phyloP scores from a whole-genome alignment of 345 rosid species.

The Syzygium jambos region DNA sequence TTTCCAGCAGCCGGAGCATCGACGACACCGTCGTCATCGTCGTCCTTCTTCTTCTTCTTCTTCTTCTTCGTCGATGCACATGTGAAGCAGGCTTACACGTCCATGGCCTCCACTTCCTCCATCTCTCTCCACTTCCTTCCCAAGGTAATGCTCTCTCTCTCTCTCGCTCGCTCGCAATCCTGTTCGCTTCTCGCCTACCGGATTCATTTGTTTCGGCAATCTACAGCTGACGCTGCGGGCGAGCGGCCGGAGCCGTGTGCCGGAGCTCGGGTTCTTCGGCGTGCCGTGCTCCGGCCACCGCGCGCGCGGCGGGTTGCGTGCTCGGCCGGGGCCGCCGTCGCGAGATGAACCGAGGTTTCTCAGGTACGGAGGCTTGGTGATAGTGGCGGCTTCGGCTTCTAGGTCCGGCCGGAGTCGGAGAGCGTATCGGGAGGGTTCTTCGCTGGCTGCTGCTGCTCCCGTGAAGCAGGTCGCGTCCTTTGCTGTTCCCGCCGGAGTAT shows the following conservation, averaged over 20 bases:
- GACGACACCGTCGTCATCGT: slow-evolving; percentile 1
- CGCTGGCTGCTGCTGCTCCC: slow-evolving; percentile 19
- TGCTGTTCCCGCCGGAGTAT: slow-evolving; percentile 49
- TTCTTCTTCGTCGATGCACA: slow-evolving; percentile 12
- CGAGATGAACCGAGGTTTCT: slow-evolving; percentile 12
- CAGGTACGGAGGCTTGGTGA: slow-evolving; percentile 29
- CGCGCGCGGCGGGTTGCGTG: not conserved
- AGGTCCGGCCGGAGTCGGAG: slow-evolving; percentile 34
- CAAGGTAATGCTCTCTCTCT: slow-evolving; percentile 18
- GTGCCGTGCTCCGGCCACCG: not conserved
- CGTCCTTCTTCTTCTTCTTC: not conserved
- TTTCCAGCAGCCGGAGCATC: not conserved
- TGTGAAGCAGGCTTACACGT: slow-evolving; percentile 1
- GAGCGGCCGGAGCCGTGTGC: not conserved
- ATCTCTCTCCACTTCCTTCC: slow-evolving; percentile 40
- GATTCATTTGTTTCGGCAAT: not conserved
- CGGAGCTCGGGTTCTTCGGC: not conserved
- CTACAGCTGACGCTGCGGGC: slow-evolving; percentile 23
- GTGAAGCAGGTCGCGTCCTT: slow-evolving; percentile 54
- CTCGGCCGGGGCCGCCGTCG: slow-evolving; percentile 10
- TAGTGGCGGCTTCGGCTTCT: slow-evolving; percentile 26
- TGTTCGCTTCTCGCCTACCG: not conserved
- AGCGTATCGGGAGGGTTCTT: slow-evolving; percentile 43
- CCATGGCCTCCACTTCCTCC: slow-evolving; percentile 51
- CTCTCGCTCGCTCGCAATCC: not conserved